phyloP scores from a whole-genome alignment of 805 yeast genomes.

The Barnettozyma siamensis region DNA sequence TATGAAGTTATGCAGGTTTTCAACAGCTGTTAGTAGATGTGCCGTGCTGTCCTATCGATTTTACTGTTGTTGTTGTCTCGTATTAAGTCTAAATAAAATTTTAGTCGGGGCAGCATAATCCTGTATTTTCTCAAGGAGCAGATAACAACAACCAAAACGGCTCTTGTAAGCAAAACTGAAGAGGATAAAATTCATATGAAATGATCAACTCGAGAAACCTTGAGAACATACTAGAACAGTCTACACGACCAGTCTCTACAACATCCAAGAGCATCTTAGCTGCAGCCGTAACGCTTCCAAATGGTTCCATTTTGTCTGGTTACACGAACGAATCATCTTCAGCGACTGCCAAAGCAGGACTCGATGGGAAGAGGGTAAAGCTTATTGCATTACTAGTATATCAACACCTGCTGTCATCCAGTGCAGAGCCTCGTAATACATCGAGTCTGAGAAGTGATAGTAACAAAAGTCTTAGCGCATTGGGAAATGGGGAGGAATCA shows the following conservation, averaged over 20 bases:
- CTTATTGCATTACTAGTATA: slow-evolving; percentile 5
- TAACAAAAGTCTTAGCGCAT: neutral
- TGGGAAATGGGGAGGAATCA: neutral
- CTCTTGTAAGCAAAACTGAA: neutral
- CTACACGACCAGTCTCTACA: slow-evolving; percentile 4
- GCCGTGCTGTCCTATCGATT: no score
- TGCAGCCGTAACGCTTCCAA: slow-evolving; percentile 6
- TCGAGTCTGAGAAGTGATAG: neutral
- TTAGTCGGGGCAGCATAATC: no score
- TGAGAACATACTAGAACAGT: slow-evolving; percentile 6
- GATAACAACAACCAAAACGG: neutral
- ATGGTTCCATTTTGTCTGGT: slow-evolving; percentile 8
- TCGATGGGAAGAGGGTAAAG: slow-evolving; percentile 3
- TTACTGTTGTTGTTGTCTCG: no score
- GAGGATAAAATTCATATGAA: no score
- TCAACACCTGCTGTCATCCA: neutral
- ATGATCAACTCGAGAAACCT: slow-evolving; percentile 9
- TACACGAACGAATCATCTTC: neutral
- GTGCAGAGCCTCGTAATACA: neutral
- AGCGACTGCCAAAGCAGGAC: neutral
- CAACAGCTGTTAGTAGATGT: no score
- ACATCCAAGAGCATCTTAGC: slow-evolving; percentile 5
- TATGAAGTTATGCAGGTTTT: neutral
- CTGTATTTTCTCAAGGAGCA: no score
- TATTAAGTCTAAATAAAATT: no score